Base-by-base conservation (phyloP, 495 filamentous ascomycete species). In the Staphylotrichum longicolle region DNA sequence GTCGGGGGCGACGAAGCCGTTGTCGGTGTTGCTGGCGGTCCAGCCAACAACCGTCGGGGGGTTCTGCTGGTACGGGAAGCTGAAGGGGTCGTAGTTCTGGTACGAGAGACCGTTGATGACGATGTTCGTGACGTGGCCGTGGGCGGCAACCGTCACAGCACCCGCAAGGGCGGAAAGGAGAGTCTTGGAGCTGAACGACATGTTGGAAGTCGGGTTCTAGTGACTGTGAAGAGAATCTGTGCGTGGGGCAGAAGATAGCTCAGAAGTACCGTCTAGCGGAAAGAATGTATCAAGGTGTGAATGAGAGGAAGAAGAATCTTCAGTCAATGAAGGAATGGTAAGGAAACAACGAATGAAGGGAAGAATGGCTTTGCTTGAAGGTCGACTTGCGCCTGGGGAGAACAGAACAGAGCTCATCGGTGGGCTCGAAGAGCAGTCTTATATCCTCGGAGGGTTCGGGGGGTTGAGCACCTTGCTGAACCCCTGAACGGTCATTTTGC, bases 101-200 rank as follows among this genome's bases (percentile, higher is more conserved):
- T 76, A 82, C 52, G 75, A 83, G 27, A 73, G 71, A 27, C 84
- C 86, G 66, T 86, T 84, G 60, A 83, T 78, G 54, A 86, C 77
- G 63, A 85, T 78, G 61, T 84, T 82, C 12, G 71, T 75, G 32
- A 87, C 84, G 56, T 80, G 82, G 44, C 86, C 86, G 72, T 89
- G 86, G 58, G 82, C 84, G 58, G 79, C 77, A 45, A 86, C 84
- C 44, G 81, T 66, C 40, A 80, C 72, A 57, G 79, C 75, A 60
- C 80, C 78, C 48, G 77, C 78, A 57, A 87, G 70, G 64, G 78
- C 68, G 35, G 82, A 50, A 50, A 72, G 61, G 45, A 72, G 57
- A 48, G 66, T 56, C 64, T 66, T 70, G 61, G 62, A 61, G 33
- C 61, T 63, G 61, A 67, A 68, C 66, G 68, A 59, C 70, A 72